Base-by-base conservation (phyloP, 139 green algal species). In the Yamagishiella unicocca region DNA sequence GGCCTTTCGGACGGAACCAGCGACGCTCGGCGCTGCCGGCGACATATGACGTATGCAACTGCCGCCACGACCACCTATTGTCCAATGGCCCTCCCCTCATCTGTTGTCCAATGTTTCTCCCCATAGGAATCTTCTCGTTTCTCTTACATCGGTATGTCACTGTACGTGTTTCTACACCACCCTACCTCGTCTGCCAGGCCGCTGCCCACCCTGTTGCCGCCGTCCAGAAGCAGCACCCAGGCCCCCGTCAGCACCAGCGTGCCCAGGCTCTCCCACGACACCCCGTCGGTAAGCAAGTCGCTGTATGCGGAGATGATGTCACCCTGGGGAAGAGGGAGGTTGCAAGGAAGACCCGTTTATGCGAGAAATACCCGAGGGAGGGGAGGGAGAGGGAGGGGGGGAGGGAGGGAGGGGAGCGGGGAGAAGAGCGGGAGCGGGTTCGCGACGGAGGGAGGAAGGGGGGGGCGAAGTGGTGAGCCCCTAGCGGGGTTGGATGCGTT, bases 181-280 rank as follows among this genome's bases (percentile, higher is more conserved):
- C 64, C 4, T 72, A 72, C 9, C 64, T 72, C 29, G 29, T 72
- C 64, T 37, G 17, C 64, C 33, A 29, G 27, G 19, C 27, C 64
- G 64, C 38, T 33, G 27, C 29, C 64, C 64, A 6, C 64, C 64
- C 12, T 37, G 64, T 72, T 72, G 29, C 3, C 33, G 3, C 64
- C 64, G 27, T 72, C 64, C n/a, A 72, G 64, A 25, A 72, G 4
- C 64, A 72, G 64, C 64, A 72, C 64, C 64, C 64, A 72, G 64
- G 12, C 3, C 27, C 25, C 64, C 64, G 64, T 72, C 64, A 72
- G 29, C 64, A 72, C 64, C 64, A 72, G 19, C 64, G 38, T 25
- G 27, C n/a, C 33, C 12, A 72, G 64, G 25, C 27, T 37, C 64
- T 37, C 64, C 4, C 12, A 72, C 27, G 64, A 72, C 4, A 33